These are phyloP conservation scores for Cicer chorassanicum DNA, from an alignment of 306 rosid species.

Conservation along the genomic window DNA sequence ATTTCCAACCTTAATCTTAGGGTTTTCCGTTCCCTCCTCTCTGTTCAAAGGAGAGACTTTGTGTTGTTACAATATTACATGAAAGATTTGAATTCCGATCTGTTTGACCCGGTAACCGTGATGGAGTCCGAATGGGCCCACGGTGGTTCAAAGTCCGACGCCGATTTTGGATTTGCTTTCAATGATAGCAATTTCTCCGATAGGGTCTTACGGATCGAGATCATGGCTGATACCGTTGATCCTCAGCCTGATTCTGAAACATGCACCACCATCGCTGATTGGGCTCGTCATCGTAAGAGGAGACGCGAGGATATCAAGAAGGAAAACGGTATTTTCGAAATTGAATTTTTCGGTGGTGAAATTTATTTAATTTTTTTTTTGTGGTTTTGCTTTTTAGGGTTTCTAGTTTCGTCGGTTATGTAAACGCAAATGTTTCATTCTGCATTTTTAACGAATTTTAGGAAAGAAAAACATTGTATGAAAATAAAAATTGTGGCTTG, in stretches of 20 bases:
- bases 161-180: constrained; percentile 94
- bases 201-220: constrained; percentile 84
- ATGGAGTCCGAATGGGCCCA: constrained; percentile 71
- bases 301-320: constrained; percentile 82
- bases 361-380: not conserved
- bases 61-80: not conserved
- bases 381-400: constrained; percentile 7
- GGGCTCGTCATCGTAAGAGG: constrained; percentile 94
- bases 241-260: constrained; percentile 60
- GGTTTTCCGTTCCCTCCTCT: constrained; percentile 24
- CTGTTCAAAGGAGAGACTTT: not conserved
- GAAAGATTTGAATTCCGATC: constrained; percentile 67
- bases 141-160: constrained; percentile 60
- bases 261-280: constrained; percentile 76
- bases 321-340: constrained; percentile 56
- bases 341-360: not conserved
- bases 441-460: too few species aligned
- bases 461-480: too few species aligned
- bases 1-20: not conserved
- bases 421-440: not conserved
- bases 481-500: too few species aligned
- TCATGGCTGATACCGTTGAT: constrained; percentile 64
- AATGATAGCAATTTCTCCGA: constrained; percentile 97
- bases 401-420: not conserved
- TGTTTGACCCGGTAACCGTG: constrained; percentile 72